These are phyloP conservation scores for Clarireedia paspali DNA, from an alignment of 2,329 filamentous ascomycete genomes.

Conservation along the genomic window DNA sequence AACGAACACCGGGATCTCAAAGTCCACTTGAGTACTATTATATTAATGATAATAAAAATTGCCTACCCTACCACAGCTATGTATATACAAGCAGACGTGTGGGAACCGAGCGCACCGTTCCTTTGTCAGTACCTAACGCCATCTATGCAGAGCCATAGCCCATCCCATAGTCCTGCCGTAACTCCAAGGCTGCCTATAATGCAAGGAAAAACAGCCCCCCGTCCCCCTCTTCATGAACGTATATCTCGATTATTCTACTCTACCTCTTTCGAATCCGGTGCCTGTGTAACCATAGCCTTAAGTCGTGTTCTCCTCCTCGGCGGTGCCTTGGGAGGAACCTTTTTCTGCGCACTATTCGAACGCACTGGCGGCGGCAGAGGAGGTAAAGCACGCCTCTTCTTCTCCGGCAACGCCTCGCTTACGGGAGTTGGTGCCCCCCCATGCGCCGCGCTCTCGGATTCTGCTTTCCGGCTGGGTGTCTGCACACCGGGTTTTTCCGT, in stretches of 20 bases:
- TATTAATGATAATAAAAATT: no score
- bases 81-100: no score
- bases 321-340: slow-evolving; percentile 28
- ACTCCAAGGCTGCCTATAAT: no score
- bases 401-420: slow-evolving; percentile 11
- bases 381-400: slow-evolving; percentile 20
- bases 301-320: slow-evolving; percentile 27
- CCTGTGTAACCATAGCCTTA: slow-evolving; percentile 15
- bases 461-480: slow-evolving; percentile 60
- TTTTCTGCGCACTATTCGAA: slow-evolving; percentile 22
- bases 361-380: slow-evolving; percentile 20
- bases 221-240: not conserved
- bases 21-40: no score
- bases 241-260: slow-evolving; percentile 1
- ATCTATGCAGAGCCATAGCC: not conserved
- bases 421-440: slow-evolving; percentile 17
- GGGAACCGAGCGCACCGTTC: no score
- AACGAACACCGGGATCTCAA: no score
- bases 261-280: slow-evolving; percentile 5
- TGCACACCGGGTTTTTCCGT: slow-evolving; percentile 77
- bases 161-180: not conserved
- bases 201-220: no score
- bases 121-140: no score
- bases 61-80: no score
- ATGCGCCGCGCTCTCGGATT: slow-evolving; percentile 24